These are phyloP conservation scores for Pelargonium exstipulatum DNA, from an alignment of 441 rosid genomes.

Conservation along the genomic window DNA sequence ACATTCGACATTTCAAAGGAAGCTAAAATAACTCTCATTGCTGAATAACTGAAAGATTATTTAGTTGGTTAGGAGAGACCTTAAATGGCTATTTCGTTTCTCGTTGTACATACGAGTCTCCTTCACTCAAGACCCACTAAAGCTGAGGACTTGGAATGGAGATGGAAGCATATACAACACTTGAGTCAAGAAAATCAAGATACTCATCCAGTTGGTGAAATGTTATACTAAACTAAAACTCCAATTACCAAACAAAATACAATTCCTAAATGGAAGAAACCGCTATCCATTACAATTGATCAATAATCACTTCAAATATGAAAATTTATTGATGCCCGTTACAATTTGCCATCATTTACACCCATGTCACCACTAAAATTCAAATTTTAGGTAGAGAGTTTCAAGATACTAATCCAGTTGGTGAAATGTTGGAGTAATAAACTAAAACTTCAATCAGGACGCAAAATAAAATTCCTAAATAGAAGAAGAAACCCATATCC, in stretches of 20 bases:
- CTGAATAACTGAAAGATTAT: not conserved
- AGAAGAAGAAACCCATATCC: not conserved
- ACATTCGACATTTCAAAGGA: not conserved
- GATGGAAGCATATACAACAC: not conserved
- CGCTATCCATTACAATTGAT: not conserved
- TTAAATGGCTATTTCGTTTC: not conserved
- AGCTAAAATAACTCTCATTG: not conserved
- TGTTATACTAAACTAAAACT: no score
- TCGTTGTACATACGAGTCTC: not conserved
- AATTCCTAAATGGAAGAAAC: not conserved
- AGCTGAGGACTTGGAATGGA: not conserved
- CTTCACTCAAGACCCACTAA: not conserved
- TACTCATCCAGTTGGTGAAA: not conserved
- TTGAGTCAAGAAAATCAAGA: not conserved
- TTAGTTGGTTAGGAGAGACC: not conserved
- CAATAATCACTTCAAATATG: not conserved
- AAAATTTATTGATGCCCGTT: not conserved
- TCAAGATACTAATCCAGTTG: not conserved
- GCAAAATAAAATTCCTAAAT: not conserved
- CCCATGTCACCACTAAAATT: not conserved
- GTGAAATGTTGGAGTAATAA: no score
- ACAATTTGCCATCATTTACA: slow-evolving; percentile 1
- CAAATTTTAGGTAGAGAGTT: not conserved
- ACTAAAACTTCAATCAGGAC: not conserved
- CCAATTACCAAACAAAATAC: not conserved